phyloP scores from a whole-genome alignment of 2,329 filamentous ascomycete genomes.

The Fusarium globosum region DNA sequence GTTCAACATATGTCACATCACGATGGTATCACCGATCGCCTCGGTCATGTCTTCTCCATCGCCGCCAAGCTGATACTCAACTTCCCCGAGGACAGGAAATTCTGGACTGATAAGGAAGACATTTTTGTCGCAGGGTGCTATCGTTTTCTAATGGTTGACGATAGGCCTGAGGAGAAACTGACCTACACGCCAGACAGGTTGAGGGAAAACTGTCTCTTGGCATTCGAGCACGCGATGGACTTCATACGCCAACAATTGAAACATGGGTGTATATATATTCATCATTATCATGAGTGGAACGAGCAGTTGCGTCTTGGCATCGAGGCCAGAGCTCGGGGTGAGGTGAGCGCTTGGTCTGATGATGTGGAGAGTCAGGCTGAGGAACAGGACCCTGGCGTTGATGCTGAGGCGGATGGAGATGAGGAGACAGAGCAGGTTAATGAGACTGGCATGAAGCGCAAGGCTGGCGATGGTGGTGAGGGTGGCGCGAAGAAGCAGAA shows the following conservation, averaged over 20 bases:
- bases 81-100: background rate
- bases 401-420: background rate
- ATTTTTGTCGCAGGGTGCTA: background rate
- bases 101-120: background rate
- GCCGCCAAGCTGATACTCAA: background rate
- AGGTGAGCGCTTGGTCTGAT: background rate
- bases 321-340: background rate
- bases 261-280: no score
- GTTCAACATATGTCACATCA: background rate
- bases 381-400: background rate
- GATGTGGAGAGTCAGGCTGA: background rate
- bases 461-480: fast-evolving
- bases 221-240: background rate
- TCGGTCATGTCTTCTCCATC: background rate
- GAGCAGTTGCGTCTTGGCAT: background rate
- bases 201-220: background rate
- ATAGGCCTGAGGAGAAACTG: background rate
- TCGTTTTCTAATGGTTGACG: background rate
- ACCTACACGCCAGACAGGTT: background rate
- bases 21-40: background rate
- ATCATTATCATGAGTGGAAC: background rate
- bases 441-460: background rate
- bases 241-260: no score
- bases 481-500: background rate
- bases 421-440: background rate